phyloP scores from a whole-genome alignment of 805 yeast species.

The Cyberlindnera galapagoensis region DNA sequence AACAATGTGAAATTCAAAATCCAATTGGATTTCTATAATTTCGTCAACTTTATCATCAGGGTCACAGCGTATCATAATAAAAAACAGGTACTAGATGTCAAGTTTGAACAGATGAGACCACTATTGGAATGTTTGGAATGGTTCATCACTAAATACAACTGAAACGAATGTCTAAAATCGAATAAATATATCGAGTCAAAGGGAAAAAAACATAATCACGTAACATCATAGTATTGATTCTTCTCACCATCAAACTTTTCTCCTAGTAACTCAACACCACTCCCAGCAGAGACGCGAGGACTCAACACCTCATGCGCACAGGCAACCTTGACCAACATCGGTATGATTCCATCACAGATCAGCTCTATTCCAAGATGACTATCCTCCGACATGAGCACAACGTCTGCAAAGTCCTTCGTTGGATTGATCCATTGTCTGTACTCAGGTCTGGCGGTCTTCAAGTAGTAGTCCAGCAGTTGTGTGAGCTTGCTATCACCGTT shows the following conservation, averaged over 20 bases:
- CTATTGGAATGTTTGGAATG: slow-evolving; percentile 52
- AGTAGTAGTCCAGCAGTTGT: slow-evolving; percentile 36
- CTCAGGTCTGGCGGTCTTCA: slow-evolving; percentile 55
- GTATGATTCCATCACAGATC: slow-evolving; percentile 58
- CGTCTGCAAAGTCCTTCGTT: slow-evolving; percentile 71
- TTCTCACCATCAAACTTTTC: slow-evolving; percentile 35
- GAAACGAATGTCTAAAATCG: slow-evolving; percentile 20
- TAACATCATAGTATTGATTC: slow-evolving; percentile 36
- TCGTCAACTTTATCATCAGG: slow-evolving; percentile 15
- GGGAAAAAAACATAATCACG: slow-evolving; percentile 1
- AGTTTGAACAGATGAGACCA: slow-evolving; percentile 44
- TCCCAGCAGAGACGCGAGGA: too few relatives aligned
- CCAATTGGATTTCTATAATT: slow-evolving; percentile 18
- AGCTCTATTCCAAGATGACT: slow-evolving; percentile 51
- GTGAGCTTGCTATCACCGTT: slow-evolving; percentile 18
- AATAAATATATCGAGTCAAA: slow-evolving; percentile 25
- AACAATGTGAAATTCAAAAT: slow-evolving; percentile 9
- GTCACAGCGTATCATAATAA: slow-evolving; percentile 18
- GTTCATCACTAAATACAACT: slow-evolving; percentile 30
- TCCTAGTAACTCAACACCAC: slow-evolving; percentile 26
- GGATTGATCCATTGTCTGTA: slow-evolving; percentile 58
- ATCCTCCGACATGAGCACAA: slow-evolving; percentile 66
- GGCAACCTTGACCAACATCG: too few relatives aligned
- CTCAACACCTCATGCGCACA: too few relatives aligned
- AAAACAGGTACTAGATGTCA: slow-evolving; percentile 36